A percentile compares a stretch with the other conserved stretches of the same genome.
These are phyloP conservation scores for Pilasporangium apinafurcum DNA, from an alignment of 352 stramenopile genomes.

Conservation along the genomic window DNA sequence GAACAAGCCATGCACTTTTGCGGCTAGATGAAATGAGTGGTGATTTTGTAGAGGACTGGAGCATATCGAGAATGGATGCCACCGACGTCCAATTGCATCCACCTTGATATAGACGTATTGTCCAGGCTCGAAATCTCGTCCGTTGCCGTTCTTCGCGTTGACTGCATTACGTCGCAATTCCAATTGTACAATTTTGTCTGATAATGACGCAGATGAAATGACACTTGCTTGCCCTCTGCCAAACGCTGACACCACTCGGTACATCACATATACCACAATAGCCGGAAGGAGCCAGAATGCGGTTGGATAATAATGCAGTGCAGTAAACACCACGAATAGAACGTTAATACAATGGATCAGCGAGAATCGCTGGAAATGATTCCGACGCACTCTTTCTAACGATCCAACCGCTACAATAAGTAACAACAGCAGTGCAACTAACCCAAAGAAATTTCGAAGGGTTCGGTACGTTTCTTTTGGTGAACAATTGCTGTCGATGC, in stretches of 20 bases:
- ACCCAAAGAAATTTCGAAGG: constrained; percentile 56
- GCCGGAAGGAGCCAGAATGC: constrained; percentile 50
- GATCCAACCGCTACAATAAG: constrained; percentile 34
- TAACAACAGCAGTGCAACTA: constrained; percentile 38
- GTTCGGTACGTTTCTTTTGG: constrained; percentile 42
- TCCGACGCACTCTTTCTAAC: constrained; percentile 40
- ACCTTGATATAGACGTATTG: constrained; percentile 77
- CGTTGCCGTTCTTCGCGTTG: background rate
- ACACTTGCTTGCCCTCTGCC: constrained; percentile 32
- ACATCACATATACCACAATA: constrained; percentile 52
- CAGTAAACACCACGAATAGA: constrained; percentile 35
- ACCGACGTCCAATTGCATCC: constrained; percentile 39
- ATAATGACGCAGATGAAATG: constrained; percentile 25
- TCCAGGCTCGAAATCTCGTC: constrained; percentile 37
- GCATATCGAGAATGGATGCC: constrained; percentile 71
- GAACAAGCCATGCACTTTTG: constrained; percentile 60
- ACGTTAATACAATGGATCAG: constrained; percentile 44
- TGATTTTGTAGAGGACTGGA: constrained; percentile 43
- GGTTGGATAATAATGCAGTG: constrained; percentile 63
- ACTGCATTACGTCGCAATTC: constrained; percentile 34
- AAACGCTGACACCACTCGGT: constrained; percentile 44
- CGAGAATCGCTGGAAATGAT: constrained; percentile 48
- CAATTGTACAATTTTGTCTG: constrained; percentile 46
- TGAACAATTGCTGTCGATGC: constrained; percentile 24
- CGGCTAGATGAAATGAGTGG: constrained; percentile 40